Conservation (phyloP, 2,329 filamentous ascomycete genomes). For the Atkinsonella hypoxylon region DNA sequence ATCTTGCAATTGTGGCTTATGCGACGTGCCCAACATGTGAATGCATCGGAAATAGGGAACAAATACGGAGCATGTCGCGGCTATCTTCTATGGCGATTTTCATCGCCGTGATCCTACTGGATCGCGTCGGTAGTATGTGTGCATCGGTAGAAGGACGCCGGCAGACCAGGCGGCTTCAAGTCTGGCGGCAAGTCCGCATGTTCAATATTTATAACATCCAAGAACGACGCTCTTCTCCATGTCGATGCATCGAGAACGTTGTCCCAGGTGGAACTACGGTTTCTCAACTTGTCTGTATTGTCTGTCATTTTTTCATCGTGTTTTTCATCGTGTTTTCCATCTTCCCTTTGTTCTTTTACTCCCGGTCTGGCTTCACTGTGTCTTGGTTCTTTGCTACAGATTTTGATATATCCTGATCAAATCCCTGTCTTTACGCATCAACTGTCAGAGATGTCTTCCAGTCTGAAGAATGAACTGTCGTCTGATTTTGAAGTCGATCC, state of each 20-base stretch:
- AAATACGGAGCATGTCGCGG: conserved; percentile 12
- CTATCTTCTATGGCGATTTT: conserved; percentile 13
- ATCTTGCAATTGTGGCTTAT: not conserved
- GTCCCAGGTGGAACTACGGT: not conserved
- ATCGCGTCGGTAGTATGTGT: not conserved
- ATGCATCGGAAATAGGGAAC: conserved; percentile 6
- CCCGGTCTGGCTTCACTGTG: not conserved
- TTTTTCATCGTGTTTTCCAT: conserved; percentile 6
- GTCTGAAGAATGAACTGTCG: conserved; percentile 27
- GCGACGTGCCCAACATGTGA: not conserved
- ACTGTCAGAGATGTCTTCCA: conserved; percentile 14
- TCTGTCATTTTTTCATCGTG: not conserved
- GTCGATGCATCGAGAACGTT: not conserved
- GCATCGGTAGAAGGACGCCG: not conserved
- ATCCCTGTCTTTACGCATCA: not conserved
- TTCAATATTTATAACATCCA: conserved; percentile 1
- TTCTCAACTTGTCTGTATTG: not conserved
- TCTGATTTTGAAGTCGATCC: conserved; percentile 37
- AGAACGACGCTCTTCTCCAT: not conserved
- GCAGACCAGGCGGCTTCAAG: not conserved
- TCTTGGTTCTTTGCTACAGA: not conserved
- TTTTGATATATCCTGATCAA: not conserved
- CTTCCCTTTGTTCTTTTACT: not conserved
- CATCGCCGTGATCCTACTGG: not conserved
- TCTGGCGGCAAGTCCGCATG: not conserved